Base-by-base conservation (phyloP, 495 filamentous ascomycete genomes). In the Aspergillus steynii region DNA sequence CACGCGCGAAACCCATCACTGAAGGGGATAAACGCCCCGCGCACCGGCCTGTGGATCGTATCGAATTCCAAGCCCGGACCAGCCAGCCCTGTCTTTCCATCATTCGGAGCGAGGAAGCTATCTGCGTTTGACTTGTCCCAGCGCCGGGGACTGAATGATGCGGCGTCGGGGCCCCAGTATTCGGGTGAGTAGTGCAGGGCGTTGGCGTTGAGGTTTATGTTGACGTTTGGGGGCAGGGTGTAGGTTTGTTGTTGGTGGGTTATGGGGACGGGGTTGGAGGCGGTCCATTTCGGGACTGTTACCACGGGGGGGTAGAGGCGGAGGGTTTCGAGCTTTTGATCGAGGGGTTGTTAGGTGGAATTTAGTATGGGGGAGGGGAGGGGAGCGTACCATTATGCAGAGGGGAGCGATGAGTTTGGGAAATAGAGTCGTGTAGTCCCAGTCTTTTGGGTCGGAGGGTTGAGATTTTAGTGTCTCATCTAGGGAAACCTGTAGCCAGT, bases 1-100 rank as follows among this genome's bases (percentile, higher is more conserved):
- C 91, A 93, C 5, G 84, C 83, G 9, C 90, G 81, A 34, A 81
- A 77, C 4, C 91, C 90, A 28, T 90, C 88, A 52, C 83, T 86
- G 71, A 92, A 93, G 0, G 91, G 88, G 15, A 92, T 73, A 66
- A 80, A 92, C 2, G 84, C 77, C 1, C 88, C 87, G 9, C 81
- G 76, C 0, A 76, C 73, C 2, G 88, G 87, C 26, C 79, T 72
- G 83, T 88, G 50, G 86, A 77, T 25, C 74, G 71, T 29, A 77
- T 29, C 45, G 31, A 50, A 55, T 8, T 63, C 61, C 4, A 63
- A 37, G 1, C 61, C 56, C 12, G 56, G 50, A 7, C 7, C 61
- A 3, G 50, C 49, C 5, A 63, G 56, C 3, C 61, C 61, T 15
- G 32, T 42, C 15, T 46, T 27, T 6, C 46, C 55, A 15, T 50